Conservation (phyloP, 2,329 filamentous ascomycete species). For the Fusarium decemcellulare region DNA sequence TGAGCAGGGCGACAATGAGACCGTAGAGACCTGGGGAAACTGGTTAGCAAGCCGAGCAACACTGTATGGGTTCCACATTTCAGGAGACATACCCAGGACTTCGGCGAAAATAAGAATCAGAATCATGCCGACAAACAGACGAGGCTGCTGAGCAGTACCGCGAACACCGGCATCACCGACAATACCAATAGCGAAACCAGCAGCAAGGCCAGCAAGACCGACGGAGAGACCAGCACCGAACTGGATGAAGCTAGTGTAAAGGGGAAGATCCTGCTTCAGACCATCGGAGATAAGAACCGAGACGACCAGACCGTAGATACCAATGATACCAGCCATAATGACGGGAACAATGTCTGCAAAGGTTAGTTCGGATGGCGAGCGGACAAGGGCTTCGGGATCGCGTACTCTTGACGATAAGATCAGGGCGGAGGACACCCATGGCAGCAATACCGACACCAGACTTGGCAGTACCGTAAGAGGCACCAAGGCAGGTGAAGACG, state of each 20-base stretch:
- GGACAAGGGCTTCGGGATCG: conserved; percentile 17
- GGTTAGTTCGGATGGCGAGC: conserved; percentile 33
- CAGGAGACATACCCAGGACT: conserved; percentile 83
- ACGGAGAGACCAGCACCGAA: conserved; percentile 87
- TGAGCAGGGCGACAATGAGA: conserved; percentile 97
- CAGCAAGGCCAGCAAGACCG: conserved; percentile 86
- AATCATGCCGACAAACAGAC: conserved; percentile 97
- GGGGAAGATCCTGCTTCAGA: conserved; percentile 78
- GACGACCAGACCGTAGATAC: conserved; percentile 95
- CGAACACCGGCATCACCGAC: conserved; percentile 91
- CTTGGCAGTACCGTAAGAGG: conserved; percentile 99
- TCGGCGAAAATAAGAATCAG: conserved; percentile 99
- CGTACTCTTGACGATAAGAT: conserved; percentile 99
- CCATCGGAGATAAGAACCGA: conserved; percentile 89
- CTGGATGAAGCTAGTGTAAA: conserved; percentile 89
- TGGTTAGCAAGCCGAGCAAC: conserved; percentile 40
- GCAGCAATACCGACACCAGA: conserved; percentile 98
- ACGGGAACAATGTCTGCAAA: conserved; percentile 94
- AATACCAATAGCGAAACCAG: conserved; percentile 89
- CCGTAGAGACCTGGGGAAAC: conserved; percentile 87
- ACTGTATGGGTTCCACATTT: conserved; percentile 2
- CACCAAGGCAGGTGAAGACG: conserved; percentile 96
- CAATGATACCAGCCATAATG: conserved; percentile 99
- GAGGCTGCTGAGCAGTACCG: conserved; percentile 86
- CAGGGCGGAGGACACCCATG: conserved; percentile 97